Evolutionary conservation across 75 land plant species (phyloP), one percentile per base, ranked within the genome.

Genomic region (Sequoiadendron giganteum): DNA sequence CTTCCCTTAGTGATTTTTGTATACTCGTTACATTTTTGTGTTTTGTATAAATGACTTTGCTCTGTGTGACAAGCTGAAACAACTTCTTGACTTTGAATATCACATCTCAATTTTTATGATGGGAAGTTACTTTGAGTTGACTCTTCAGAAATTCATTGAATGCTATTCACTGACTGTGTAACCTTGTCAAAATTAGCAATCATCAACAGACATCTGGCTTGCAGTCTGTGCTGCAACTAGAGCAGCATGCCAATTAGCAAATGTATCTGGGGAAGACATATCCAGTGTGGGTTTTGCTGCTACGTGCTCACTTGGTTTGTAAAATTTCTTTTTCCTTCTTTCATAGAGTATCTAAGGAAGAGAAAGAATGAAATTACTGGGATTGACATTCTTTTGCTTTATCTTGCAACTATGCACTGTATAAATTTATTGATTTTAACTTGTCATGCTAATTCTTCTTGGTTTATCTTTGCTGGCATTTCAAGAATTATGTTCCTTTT

Each of bases 131-230:
- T 82, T 45, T 45, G 84, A 28, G n/a, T 45, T 28, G 16, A 82
- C 10, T 82, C 84, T 82, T 25, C n/a, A 47, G 52, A 47, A 82
- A 82, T 82, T 14, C n/a, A 54, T 82, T 82, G 52, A 82, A 45
- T 47, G 84, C 84, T 82, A 47, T 43, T 81, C 28, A 49, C 84
- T 82, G 84, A 82, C 48, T 45, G n/a, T 82, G 52, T 82, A 45
- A 82, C 47, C 52, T 10, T 81, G 40, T 80, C 48, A 3, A 55
- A 43, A 85, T 21, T 89, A 96, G 97, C 99, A 98, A 94, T 98
- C 99, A 16, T 98, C 99, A 2, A 98, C 99, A 68, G 99, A 98
- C 90, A 98, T 98, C 47, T 98, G 99, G 99, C 99, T 90, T 91
- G 98, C 99, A 47, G 88, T 95, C 47, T 98, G 99, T 93, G 90